A percentile compares a stretch with the other conserved stretches of the same genome.
Evolutionary conservation across 2,329 filamentous ascomycete species (phyloP).

Genomic region (Tolypocladium guangdongense): DNA sequence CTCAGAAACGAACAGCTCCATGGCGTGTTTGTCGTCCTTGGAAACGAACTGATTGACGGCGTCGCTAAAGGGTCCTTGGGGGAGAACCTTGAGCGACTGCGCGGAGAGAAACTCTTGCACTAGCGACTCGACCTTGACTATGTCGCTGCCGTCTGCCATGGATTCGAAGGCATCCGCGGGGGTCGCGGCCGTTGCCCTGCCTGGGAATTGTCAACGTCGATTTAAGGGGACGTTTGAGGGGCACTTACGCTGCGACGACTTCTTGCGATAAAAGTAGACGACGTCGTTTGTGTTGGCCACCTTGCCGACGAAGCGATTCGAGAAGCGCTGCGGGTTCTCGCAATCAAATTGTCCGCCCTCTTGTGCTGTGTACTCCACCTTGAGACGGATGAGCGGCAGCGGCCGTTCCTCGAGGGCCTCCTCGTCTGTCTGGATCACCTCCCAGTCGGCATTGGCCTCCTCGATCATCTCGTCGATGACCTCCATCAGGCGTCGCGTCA

Average conservation of each 20-base stretch:
- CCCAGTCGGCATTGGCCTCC: constrained; percentile 73
- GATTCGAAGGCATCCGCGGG: constrained; percentile 53
- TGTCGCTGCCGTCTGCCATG: constrained; percentile 42
- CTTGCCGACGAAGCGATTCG: constrained; percentile 78
- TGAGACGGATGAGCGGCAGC: constrained; percentile 74
- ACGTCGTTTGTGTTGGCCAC: constrained; percentile 94
- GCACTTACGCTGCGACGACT: constrained; percentile 38
- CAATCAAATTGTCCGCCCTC: constrained; percentile 80
- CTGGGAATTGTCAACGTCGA: constrained; percentile 9
- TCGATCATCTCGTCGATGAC: constrained; percentile 82
- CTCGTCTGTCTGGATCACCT: constrained; percentile 58
- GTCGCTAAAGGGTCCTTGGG: constrained; percentile 85
- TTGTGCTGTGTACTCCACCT: constrained; percentile 79
- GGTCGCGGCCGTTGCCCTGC: constrained; percentile 30
- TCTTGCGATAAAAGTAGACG: constrained; percentile 85
- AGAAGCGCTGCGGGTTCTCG: constrained; percentile 94
- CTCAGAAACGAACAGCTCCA: constrained; percentile 70
- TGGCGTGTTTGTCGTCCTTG: constrained; percentile 89
- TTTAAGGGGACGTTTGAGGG: accelerated
- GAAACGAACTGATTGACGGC: constrained; percentile 88
- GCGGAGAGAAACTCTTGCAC: constrained; percentile 80
- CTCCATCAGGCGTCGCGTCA: constrained; percentile 65
- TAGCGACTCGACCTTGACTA: constrained; percentile 77
- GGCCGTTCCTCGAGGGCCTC: constrained; percentile 52
- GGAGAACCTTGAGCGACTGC: constrained; percentile 84